These are phyloP conservation scores for Saccharata proteae DNA, from an alignment of 2,329 filamentous ascomycete species.

Conservation along the genomic window DNA sequence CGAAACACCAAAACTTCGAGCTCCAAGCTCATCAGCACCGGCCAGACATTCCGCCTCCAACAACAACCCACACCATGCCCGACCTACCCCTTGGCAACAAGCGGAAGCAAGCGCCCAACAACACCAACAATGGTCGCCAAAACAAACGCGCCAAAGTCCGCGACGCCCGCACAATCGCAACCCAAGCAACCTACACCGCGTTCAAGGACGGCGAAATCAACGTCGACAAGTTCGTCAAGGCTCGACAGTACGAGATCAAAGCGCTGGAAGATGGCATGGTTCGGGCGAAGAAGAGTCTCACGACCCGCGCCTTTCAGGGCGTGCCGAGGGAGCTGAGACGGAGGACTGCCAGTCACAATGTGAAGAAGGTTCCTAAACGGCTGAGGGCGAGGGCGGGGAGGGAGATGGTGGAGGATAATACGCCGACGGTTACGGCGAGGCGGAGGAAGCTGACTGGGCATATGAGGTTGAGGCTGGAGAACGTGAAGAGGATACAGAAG, in stretches of 20 bases:
- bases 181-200: constrained; percentile 32
- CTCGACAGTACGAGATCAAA: constrained; percentile 80
- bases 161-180: constrained; percentile 16
- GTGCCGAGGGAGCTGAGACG: constrained; percentile 75
- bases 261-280: constrained; percentile 74
- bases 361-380: constrained; percentile 72
- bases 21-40: no score
- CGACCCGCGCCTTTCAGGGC: constrained; percentile 75
- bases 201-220: constrained; percentile 67
- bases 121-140: constrained; percentile 6
- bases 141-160: constrained; percentile 7
- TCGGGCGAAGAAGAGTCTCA: constrained; percentile 51
- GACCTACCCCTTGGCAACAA: no score
- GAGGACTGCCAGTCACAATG: constrained; percentile 89
- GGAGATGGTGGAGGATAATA: constrained; percentile 83
- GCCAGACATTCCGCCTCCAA: not conserved
- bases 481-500: constrained; percentile 56
- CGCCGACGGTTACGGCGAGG: constrained; percentile 60
- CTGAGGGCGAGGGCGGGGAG: constrained; percentile 56
- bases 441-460: constrained; percentile 46
- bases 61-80: constrained; percentile 4
- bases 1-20: no score
- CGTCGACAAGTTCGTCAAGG: constrained; percentile 69
- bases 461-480: constrained; percentile 57
- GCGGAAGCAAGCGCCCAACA: constrained; percentile 4